Percentiles rank a stretch among this genome's conserved stretches.
These are phyloP conservation scores for Coemansia sp. DNA, from an alignment of 192 early-diverging fungal genomes.

Conservation along the genomic window DNA sequence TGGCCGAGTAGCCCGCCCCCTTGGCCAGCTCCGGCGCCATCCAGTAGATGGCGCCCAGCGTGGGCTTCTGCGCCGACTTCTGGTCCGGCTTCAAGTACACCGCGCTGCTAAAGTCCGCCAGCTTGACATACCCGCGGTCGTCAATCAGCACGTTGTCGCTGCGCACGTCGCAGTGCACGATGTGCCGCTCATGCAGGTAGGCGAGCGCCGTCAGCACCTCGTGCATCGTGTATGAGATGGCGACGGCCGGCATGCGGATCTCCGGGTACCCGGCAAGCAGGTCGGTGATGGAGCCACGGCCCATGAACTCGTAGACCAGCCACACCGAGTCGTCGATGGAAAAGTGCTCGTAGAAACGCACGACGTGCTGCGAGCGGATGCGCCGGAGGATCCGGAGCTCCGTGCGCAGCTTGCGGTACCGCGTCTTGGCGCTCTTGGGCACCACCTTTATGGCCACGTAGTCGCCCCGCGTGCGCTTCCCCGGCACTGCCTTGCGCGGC, in stretches of 20 bases:
- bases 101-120: constrained; percentile 57
- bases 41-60: constrained; percentile 55
- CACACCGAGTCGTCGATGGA: constrained; percentile 54
- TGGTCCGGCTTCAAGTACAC: constrained; percentile 45
- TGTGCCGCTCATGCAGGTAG: constrained; percentile 50
- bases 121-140: constrained; percentile 64
- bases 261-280: constrained; percentile 53
- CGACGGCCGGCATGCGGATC: constrained; percentile 38
- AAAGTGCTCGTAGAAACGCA: constrained; percentile 54
- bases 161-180: constrained; percentile 55
- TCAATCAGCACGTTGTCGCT: constrained; percentile 57
- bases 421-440: constrained; percentile 44
- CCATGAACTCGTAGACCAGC: constrained; percentile 60
- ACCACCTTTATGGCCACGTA: constrained; percentile 54
- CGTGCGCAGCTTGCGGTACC: constrained; percentile 52
- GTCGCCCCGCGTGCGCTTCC: constrained; percentile 42
- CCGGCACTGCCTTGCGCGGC: constrained; percentile 24
- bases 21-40: constrained; percentile 55
- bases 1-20: constrained; percentile 45
- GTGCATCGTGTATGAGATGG: constrained; percentile 47
- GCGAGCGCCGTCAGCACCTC: constrained; percentile 53
- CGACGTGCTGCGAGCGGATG: constrained; percentile 50
- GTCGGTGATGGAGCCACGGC: constrained; percentile 52
- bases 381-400: constrained; percentile 54
- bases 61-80: constrained; percentile 32